Evolutionary conservation across 768 basidiomycete species (phyloP), one percentile per base, ranked within the genome.

Genomic region (Dacryopinax spathularia): DNA sequence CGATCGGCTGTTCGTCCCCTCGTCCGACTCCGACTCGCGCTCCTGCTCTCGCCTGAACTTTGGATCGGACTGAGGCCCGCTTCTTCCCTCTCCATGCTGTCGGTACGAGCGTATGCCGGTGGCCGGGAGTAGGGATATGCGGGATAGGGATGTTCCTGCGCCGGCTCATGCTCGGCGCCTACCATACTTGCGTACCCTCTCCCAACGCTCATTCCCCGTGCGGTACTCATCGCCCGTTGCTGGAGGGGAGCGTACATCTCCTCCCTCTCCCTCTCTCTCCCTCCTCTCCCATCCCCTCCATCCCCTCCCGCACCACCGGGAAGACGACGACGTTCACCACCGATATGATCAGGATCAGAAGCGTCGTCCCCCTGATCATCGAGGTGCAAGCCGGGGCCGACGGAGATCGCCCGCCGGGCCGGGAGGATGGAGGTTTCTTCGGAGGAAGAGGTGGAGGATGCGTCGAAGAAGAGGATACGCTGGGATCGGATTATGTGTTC

Each of bases 401-500:
- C 34, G 1, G 68, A 67, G 4, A 67, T 36, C n/a, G 67, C 67
- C 2, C 67, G 33, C 33, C 67, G 62, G 36, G 65, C 63, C 9
- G 48, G 48, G 48, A 56, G 48, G 25, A 56, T 29, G 13, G 48
- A 27, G 25, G 48, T 20, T 5, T 56, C 48, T 20, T 29, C 71
- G 82, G 75, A 62, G 76, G 68, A 66, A 76, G 69, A 59, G 76
- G 68, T 67, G 66, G 31, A 79, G 0, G 79, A 77, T 0, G 88
- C 88, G 60, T 80, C 79, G 73, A 93, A 96, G 72, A 88, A 86
- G 3, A 84, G 80, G 33, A 82, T 82, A 0, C 83, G 82, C 15
- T 86, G 82, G 35, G 84, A 84, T 69, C 89, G 85, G 33, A 93
- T 77, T 33, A 78, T 77, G 71, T 88, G 86, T 64, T 89, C 85